Evolutionary conservation across 1,139 yeast genomes (phyloP), one percentile per base, ranked within the genome.

Genomic region (Protomyces pachydermus): DNA sequence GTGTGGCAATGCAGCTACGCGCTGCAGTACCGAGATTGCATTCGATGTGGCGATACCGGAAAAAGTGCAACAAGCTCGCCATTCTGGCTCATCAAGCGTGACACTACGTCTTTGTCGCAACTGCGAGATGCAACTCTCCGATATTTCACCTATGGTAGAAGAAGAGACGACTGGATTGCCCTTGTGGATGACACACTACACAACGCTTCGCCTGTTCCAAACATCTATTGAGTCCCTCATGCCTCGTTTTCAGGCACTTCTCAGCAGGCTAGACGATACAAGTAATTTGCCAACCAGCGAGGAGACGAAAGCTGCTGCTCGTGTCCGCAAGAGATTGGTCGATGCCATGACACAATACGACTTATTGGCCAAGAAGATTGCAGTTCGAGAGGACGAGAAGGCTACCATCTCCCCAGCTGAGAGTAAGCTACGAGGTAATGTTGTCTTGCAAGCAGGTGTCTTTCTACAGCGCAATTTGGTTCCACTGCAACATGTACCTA

Each of bases 1-100:
- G 0, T 91, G 98, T 76, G 95, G 88, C 48, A 87, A 86, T 70
- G 72, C 81, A 0, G 70, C 70, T 1, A 78, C 80, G 0, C 82
- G 79, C 4, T 58, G 62, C 32, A 91, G 98, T 73, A 89, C 97
- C 4, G 37, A 37, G 25, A 20, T 50, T 16, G 37, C 28, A 9
- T 48, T 28, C 3, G 12, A 32, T 25, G 58, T 25, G 9, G 39
- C 48, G 34, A 46, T 48, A 2, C 35, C 53, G 12, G 39, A 37
- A 54, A 52, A 52, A 12, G 61, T 51, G 28, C 37, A 23, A 14
- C 28, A n/a, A 39, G 61, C 46, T 35, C 42, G 42, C 14, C 38
- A 20, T 48, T 25, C 60, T n/a, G 52, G 10, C 34, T 12, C 51
- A 32, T 53, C 54, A 16, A 46, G 25, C 38, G 35, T 39, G 16